phyloP scores from a whole-genome alignment of 2,329 filamentous ascomycete genomes.

The Fonsecaea pedrosoi region DNA sequence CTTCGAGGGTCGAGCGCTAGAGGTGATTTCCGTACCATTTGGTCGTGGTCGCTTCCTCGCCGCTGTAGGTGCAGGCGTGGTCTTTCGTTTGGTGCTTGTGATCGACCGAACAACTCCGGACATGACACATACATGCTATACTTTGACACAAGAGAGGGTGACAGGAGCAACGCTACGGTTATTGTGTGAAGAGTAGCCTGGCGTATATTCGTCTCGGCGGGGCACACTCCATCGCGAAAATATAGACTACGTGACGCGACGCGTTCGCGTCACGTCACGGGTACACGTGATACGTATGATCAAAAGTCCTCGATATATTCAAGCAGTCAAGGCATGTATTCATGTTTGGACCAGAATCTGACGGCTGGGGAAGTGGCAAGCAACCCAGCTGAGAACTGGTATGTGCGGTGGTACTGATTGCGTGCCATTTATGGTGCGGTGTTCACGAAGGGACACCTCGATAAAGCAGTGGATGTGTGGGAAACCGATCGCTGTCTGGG shows the following conservation, averaged over 20 bases:
- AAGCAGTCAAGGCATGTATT: not conserved
- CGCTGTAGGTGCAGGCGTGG: conserved; percentile 20
- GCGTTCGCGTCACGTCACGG: not conserved
- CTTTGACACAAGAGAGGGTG: not conserved
- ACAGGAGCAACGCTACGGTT: not conserved
- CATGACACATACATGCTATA: conserved; percentile 18
- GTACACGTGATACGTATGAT: not conserved
- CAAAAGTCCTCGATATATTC: not conserved
- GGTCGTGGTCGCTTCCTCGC: conserved; percentile 30
- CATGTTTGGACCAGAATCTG: too few species aligned
- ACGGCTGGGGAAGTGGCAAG: not conserved
- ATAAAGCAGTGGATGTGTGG: not conserved
- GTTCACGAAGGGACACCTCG: not conserved
- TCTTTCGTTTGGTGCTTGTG: conserved; percentile 34
- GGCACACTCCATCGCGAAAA: not conserved
- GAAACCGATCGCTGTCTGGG: not conserved
- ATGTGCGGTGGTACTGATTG: not conserved
- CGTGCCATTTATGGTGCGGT: not conserved
- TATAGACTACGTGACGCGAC: not conserved
- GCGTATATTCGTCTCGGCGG: not conserved
- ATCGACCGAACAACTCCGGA: conserved; percentile 30
- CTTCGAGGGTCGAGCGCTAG: conserved; percentile 10
- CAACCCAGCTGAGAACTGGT: not conserved
- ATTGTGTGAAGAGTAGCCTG: not conserved
- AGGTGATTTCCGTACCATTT: conserved; percentile 14